These are phyloP conservation scores for barrel medic (Medicago truncatula) DNA, from an alignment of 306 rosid genomes.

Conservation along the genomic window DNA sequence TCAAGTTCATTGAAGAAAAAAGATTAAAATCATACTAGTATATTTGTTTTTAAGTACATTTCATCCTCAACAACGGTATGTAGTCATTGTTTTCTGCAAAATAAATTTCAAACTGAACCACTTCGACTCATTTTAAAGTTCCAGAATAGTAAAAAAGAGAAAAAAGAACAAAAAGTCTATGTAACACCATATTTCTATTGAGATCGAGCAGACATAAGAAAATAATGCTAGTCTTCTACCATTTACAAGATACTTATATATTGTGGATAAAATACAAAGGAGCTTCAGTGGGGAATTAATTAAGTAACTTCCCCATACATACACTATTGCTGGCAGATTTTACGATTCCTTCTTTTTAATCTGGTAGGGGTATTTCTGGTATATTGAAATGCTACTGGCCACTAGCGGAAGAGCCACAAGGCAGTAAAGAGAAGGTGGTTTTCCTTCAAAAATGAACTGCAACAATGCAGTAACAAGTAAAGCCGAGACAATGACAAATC, in stretches of 20 bases:
- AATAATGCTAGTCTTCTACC: constrained; percentile 43
- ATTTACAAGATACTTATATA: constrained; percentile 52
- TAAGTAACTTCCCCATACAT: constrained; percentile 32
- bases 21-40: background rate
- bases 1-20: constrained; percentile 30
- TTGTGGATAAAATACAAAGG: constrained; percentile 32
- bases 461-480: constrained; percentile 89
- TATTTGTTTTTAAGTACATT: constrained; percentile 1
- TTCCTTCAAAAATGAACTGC: constrained; percentile 95
- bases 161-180: background rate
- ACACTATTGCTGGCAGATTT: constrained; percentile 25
- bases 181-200: constrained; percentile 33
- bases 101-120: constrained; percentile 24
- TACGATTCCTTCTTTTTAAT: constrained; percentile 72
- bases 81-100: constrained; percentile 4
- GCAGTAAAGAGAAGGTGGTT: constrained; percentile 85
- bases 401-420: constrained; percentile 89
- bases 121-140: constrained; percentile 26
- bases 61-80: constrained; percentile 24
- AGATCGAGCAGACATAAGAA: constrained; percentile 43
- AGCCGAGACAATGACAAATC: constrained; percentile 95
- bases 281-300: constrained; percentile 33
- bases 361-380: constrained; percentile 86
- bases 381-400: constrained; percentile 77
- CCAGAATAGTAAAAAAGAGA: background rate